These are phyloP conservation scores for Aegilops bicornis DNA, from an alignment of 176 grass and related monocot species.

Conservation along the genomic window DNA sequence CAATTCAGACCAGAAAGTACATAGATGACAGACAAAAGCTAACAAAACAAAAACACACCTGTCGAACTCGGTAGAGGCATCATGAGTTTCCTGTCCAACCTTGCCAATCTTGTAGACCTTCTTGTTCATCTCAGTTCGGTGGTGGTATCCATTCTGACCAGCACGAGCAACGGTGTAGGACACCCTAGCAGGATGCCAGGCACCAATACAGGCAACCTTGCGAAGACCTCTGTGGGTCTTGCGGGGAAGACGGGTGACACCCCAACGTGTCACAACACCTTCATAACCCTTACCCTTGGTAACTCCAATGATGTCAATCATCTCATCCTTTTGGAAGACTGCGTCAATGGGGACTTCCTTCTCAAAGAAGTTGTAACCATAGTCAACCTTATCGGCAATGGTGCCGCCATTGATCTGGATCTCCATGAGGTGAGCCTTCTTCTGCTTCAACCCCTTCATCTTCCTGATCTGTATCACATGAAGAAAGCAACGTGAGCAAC, in stretches of 20 bases:
- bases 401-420: slow-evolving; percentile 91
- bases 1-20: neutral
- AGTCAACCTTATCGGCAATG: slow-evolving; percentile 85
- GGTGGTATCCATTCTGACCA: slow-evolving; percentile 94
- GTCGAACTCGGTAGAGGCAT: slow-evolving; percentile 73
- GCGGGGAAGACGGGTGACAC: slow-evolving; percentile 97
- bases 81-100: slow-evolving; percentile 68
- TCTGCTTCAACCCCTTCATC: slow-evolving; percentile 97
- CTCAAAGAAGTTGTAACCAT: slow-evolving; percentile 82
- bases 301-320: slow-evolving; percentile 96
- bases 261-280: slow-evolving; percentile 95
- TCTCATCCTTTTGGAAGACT: slow-evolving; percentile 91
- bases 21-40: too few species aligned
- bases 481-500: neutral
- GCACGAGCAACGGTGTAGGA: slow-evolving; percentile 94
- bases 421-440: slow-evolving; percentile 97
- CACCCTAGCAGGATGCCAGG: slow-evolving; percentile 93
- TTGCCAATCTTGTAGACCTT: slow-evolving; percentile 94
- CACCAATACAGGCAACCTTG: slow-evolving; percentile 97
- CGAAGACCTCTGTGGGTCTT: slow-evolving; percentile 97
- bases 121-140: slow-evolving; percentile 94
- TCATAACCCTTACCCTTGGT: slow-evolving; percentile 98
- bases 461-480: slow-evolving; percentile 62
- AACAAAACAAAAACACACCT: slow-evolving; percentile 30
- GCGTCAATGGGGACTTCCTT: slow-evolving; percentile 79